A percentile compares a stretch with the other conserved stretches of the same genome.
phyloP scores from a whole-genome alignment of 768 basidiomycete genomes.

The Steccherinum ochraceum region DNA sequence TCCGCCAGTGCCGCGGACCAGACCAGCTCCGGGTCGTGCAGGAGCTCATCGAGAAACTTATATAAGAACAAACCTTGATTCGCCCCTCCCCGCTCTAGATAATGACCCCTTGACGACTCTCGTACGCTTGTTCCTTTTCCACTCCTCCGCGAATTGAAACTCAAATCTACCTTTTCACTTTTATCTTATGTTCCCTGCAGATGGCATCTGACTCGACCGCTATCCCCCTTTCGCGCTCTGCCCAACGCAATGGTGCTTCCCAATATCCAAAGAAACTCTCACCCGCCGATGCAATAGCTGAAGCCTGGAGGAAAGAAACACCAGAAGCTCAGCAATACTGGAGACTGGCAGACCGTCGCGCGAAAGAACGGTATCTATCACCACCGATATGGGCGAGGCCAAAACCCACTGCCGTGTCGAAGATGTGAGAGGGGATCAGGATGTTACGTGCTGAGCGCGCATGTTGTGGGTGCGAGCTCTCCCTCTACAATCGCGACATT shows the following conservation, averaged over 20 bases:
- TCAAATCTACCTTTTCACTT: slow-evolving; percentile 12
- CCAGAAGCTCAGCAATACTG: slow-evolving; percentile 52
- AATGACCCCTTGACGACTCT: slow-evolving; percentile 25
- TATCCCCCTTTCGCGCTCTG: slow-evolving; percentile 17
- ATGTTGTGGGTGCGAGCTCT: slow-evolving; percentile 1
- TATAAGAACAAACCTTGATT: slow-evolving; percentile 26
- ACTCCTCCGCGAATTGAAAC: slow-evolving; percentile 6
- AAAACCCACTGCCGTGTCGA: slow-evolving; percentile 32
- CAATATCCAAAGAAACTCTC: slow-evolving; percentile 26
- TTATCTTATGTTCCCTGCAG: too few relatives aligned
- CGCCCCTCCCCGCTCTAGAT: slow-evolving; percentile 9
- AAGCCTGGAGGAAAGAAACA: slow-evolving; percentile 63
- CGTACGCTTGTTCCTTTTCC: slow-evolving; percentile 16
- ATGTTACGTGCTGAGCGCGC: slow-evolving; percentile 8
- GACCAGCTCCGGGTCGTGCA: slow-evolving; percentile 18
- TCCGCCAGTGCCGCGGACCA: slow-evolving; percentile 14
- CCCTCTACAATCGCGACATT: slow-evolving; percentile 1
- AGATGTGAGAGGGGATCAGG: slow-evolving; percentile 37
- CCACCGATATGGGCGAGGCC: slow-evolving; percentile 25
- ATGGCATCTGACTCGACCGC: slow-evolving; percentile 25
- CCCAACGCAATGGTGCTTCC: slow-evolving; percentile 14
- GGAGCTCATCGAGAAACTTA: slow-evolving; percentile 17
- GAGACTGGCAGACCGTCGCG: slow-evolving; percentile 47
- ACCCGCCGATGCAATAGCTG: slow-evolving; percentile 59
- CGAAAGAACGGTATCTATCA: slow-evolving; percentile 37